phyloP scores from a whole-genome alignment of 2,329 filamentous ascomycete species.

The Mycosphaerelloides madeirae region DNA sequence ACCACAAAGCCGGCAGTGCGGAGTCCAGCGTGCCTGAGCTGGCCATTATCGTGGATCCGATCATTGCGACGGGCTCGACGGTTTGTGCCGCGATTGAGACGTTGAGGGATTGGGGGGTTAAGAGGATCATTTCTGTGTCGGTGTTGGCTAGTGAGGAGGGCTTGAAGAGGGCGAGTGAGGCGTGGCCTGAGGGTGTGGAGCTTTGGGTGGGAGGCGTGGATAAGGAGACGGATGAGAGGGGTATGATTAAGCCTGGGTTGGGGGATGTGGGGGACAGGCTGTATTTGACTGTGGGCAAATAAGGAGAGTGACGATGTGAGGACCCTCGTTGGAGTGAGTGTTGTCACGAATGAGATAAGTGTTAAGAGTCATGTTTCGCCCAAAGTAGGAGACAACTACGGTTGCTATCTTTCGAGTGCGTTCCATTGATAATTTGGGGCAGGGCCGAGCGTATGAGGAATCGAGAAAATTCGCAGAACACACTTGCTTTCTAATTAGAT shows the following conservation, averaged over 20 bases:
- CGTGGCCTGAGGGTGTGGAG: slow-evolving; percentile 73
- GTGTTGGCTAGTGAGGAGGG: slow-evolving; percentile 70
- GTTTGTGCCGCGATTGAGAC: slow-evolving; percentile 86
- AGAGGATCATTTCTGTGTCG: slow-evolving; percentile 69
- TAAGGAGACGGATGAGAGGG: slow-evolving; percentile 63
- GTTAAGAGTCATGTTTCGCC: no score
- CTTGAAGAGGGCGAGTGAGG: slow-evolving; percentile 63
- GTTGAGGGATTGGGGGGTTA: slow-evolving; percentile 85
- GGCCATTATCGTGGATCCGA: slow-evolving; percentile 82
- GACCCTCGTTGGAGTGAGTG: no score
- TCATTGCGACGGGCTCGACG: slow-evolving; percentile 91
- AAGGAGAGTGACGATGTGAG: not conserved
- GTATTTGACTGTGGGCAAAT: slow-evolving; percentile 86
- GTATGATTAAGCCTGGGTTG: slow-evolving; percentile 86
- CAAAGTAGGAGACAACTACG: no score
- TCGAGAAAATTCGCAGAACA: no score
- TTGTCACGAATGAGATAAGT: no score
- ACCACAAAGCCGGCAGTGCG: slow-evolving; percentile 52
- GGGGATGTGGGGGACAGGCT: slow-evolving; percentile 88
- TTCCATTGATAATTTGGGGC: no score
- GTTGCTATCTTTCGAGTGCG: no score
- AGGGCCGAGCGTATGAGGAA: no score
- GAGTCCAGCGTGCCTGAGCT: slow-evolving; percentile 50
- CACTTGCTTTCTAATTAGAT: no score
- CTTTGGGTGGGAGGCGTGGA: slow-evolving; percentile 83